Evolutionary conservation across 75 land plant species (phyloP), one percentile per base, ranked within the genome.

Genomic region (Selaginella moellendorffii): DNA sequence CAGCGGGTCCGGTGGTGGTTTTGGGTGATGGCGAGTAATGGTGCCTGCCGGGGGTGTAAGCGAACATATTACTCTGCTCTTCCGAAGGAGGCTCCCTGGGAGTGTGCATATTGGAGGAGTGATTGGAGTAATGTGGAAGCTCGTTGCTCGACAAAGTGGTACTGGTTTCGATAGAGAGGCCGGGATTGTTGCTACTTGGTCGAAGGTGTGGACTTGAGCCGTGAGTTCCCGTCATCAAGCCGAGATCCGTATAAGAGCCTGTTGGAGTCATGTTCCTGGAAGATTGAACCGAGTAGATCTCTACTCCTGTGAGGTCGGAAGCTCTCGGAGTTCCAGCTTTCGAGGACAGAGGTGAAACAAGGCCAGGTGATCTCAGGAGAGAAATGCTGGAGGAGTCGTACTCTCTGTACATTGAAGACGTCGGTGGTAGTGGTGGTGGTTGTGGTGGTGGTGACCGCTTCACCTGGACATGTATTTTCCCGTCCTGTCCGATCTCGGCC

Each of bases 291-390:
- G 90, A 86, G 63, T 90, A 83, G 61, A 90, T 85, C 80, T 86
- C 96, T 0, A 80, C 96, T 1, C 90, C 90, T 1, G 96, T 83
- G 31, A 86, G 78, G 61, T 90, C 83, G 5, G 87, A 82, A 0
- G 83, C 82, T 46, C 96, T 61, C 0, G 96, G 91, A 0, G 96
- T 86, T 23, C 5, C 14, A 83, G 63, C 77, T 25, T 53, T 76
- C 54, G 56, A 80, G 73, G 78, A 70, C 20, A 84, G 58, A 5
- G 82, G 63, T 24, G 1, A 12, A 56, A 46, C 67, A 0, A 12
- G 18, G 19, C 5, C 23, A 56, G 24, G 59, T 8, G 59, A n/a
- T n/a, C n/a, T n/a, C n/a, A n/a, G n/a, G n/a, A n/a, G n/a, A n/a
- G n/a, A n/a, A n/a, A n/a, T n/a, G n/a, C n/a, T n/a, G n/a, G n/a